These are phyloP conservation scores for Solanum microdontum DNA, from an alignment of 257 asterid species.

Conservation along the genomic window DNA sequence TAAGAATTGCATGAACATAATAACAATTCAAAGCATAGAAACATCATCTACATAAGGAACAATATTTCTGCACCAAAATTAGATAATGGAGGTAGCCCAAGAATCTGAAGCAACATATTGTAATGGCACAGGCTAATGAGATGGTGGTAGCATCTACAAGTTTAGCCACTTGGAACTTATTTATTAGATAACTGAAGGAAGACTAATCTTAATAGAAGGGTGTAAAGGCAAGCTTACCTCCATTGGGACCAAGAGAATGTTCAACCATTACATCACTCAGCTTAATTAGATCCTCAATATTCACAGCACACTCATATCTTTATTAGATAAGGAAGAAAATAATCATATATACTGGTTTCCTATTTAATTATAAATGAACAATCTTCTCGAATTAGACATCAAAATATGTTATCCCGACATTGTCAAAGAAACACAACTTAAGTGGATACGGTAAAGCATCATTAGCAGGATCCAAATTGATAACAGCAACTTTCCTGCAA, in stretches of 20 bases:
- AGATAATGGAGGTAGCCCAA: not conserved
- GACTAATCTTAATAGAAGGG: not conserved
- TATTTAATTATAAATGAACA: not conserved
- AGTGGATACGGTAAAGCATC: conserved; percentile 93
- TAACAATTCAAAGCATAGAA: not conserved
- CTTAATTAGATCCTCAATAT: conserved; percentile 82
- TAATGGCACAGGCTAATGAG: not conserved
- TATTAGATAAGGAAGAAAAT: conserved; percentile 31
- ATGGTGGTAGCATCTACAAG: not conserved
- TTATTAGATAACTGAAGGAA: not conserved
- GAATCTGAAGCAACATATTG: not conserved
- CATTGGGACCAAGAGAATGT: conserved; percentile 97
- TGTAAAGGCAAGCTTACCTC: conserved; percentile 42
- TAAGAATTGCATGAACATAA: not conserved
- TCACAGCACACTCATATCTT: conserved; percentile 89
- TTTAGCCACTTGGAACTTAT: not conserved
- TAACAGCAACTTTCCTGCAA: conserved; percentile 90
- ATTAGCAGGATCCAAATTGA: conserved; percentile 94
- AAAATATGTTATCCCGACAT: not conserved
- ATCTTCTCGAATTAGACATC: not conserved
- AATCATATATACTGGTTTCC: not conserved
- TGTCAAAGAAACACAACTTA: not conserved
- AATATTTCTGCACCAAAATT: not conserved
- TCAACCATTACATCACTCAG: conserved; percentile 85
- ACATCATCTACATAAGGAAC: not conserved